Base-by-base conservation (phyloP, 2,329 filamentous ascomycete species). In the Aspergillus ochraceus region DNA sequence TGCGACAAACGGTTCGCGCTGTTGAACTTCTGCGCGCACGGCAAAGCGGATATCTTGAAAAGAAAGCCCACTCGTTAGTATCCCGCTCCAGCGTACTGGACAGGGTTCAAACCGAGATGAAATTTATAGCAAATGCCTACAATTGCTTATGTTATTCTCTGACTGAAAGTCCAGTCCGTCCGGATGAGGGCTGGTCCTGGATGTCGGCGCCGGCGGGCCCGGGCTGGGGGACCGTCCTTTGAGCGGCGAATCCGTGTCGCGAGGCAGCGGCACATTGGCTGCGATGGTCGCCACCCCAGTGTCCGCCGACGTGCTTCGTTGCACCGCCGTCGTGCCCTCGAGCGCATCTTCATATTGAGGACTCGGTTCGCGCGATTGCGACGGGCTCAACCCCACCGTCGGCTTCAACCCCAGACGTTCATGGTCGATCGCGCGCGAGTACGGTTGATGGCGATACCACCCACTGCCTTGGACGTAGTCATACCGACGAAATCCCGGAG, bases 1-100 rank as follows among this genome's bases (percentile, higher is more conserved):
- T 19, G 89, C 84, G 70, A 96, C 91, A 67, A 97, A 90, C 14
- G 91, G 91, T 70, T 94, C 91, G 51, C 90, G 87, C 71, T 97
- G 92, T 70, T 94, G 90, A 30, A 96, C 90, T 79, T 97, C 92
- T 62, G 92, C 90, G 68, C 90, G 88, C 62, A 96, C 84, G 54
- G 91, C 90, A 76, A 97, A 93, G 65, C 92, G 90, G 69, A 97
- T 91, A 77, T 94, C 92, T 95, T 74, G 46, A 64, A 61, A 67
- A 62, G 60, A 64, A 69, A 49, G 60, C 59, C 45, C 62, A 67
- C 56, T 36, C 51, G 71, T 76, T 70, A 76, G 70, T 77, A 73
- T 67, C 62, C 64, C 65, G 61, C 67, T 58, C 63, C 65, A 70
- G 64, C 66, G 53, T 67, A 62, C 64, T 64, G 65, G 60, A 59